Base-by-base conservation (phyloP, 495 filamentous ascomycete species). In the Aspergillus olivimuriae region DNA sequence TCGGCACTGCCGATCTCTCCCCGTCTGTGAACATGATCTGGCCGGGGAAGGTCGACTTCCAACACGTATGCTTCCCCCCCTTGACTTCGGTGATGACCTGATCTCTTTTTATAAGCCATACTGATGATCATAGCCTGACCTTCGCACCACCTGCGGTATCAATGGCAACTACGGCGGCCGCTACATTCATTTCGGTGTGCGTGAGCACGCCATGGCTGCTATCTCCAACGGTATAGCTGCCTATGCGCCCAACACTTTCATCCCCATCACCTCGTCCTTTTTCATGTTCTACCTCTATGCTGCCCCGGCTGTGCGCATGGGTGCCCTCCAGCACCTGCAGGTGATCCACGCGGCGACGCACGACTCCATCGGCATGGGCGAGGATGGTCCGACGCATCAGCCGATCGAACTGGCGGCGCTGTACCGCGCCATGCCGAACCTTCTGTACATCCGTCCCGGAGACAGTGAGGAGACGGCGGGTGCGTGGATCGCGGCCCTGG, bases 231-330 rank as follows among this genome's bases (percentile, higher is more conserved):
- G 76, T 10, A 53, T 78, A 8, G 74, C 76, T 0, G 75, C 76
- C 1, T 80, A 62, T 35, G 56, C 61, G 36, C 66, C 60, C 2
- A 65, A 64, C 46, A 77, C 73, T 1, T 66, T 78, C 47, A 53
- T 78, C 26, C 76, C 74, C 0, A 54, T 75, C 31, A 78, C 75
- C 3, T 71, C 71, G 1, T 65, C 63, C 5, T 78, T 80, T 57
- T 76, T 78, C 58, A 82, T 80, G 74, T 82, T 82, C 56, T 81
- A 78, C 53, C 58, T 80, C 1, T 75, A 76, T 26, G 77, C 77
- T 7, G 77, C 78, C 0, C 75, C 77, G 0, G 77, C 67, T 6
- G 66, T 81, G 4, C 73, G 78, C 19, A 80, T 82, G 75, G 75
- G 74, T 9, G 77, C 78, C 9, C 62, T 82, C 0, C 70, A 75